Percentiles rank a stretch among this genome's conserved stretches.
Conservation (phyloP, 371 early-diverging fungal species). For the Mortierella sp. region DNA sequence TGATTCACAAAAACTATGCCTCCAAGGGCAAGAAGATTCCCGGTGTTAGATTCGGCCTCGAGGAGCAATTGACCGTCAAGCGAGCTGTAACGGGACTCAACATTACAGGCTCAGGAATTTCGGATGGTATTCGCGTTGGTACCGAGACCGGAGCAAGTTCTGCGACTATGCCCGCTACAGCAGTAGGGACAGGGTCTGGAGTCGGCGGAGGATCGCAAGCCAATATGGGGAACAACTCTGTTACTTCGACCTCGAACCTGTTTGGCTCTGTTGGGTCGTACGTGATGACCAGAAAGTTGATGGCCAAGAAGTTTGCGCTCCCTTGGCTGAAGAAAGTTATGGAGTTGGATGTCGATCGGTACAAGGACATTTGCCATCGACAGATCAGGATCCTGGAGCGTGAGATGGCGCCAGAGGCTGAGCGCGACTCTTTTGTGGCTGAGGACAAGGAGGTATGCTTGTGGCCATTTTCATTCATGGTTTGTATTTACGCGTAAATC, state of each 20-base stretch:
- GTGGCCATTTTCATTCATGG: not conserved
- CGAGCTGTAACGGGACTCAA: slow-evolving; percentile 10
- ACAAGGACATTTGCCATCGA: slow-evolving; percentile 35
- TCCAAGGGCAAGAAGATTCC: slow-evolving; percentile 52
- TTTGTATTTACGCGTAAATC: not conserved
- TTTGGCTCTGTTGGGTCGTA: slow-evolving; percentile 49
- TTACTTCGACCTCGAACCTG: slow-evolving; percentile 25
- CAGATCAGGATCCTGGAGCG: slow-evolving; percentile 52
- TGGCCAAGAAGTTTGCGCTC: slow-evolving; percentile 42
- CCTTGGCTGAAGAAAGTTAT: slow-evolving; percentile 45
- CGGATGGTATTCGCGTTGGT: not conserved
- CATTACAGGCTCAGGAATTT: not conserved
- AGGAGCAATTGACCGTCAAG: slow-evolving; percentile 35
- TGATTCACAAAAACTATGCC: slow-evolving; percentile 40
- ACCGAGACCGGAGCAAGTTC: not conserved
- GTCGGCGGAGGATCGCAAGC: not conserved
- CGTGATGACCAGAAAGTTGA: slow-evolving; percentile 40
- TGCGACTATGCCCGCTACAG: not conserved
- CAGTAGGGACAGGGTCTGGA: not conserved
- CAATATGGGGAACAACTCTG: slow-evolving; percentile 23
- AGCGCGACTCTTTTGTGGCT: not conserved
- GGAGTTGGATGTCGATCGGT: slow-evolving; percentile 34
- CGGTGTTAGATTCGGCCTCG: slow-evolving; percentile 36
- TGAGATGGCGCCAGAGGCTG: slow-evolving; percentile 39
- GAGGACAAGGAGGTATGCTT: slow-evolving; percentile 32